Percentiles rank a stretch among this genome's conserved stretches.
Conservation (phyloP, 1,284 basidiomycete genomes). For the Tremellales sp. region DNA sequence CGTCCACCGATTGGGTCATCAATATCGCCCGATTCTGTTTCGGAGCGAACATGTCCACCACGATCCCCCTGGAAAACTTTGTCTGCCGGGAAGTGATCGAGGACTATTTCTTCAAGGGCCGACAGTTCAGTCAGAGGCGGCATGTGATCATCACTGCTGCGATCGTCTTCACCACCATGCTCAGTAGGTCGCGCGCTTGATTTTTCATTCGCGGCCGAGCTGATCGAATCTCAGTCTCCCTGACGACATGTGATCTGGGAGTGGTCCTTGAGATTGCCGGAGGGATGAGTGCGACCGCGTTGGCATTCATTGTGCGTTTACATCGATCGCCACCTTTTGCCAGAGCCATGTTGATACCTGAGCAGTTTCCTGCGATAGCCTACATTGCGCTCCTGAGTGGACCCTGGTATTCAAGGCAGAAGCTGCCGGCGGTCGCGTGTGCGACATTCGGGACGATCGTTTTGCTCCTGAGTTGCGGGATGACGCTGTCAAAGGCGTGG, state of each 20-base stretch:
- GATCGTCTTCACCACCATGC: constrained; percentile 77
- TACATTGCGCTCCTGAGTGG: constrained; percentile 67
- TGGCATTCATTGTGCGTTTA: constrained; percentile 73
- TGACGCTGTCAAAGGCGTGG: constrained; percentile 73
- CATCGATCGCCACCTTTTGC: not conserved
- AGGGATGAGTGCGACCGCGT: constrained; percentile 85
- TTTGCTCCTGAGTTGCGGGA: constrained; percentile 69
- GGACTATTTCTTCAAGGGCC: constrained; percentile 85
- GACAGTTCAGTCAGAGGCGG: constrained; percentile 70
- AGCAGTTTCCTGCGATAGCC: constrained; percentile 73
- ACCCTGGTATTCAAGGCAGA: constrained; percentile 64
- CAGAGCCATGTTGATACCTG: not conserved
- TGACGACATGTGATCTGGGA: constrained; percentile 93
- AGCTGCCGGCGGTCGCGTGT: constrained; percentile 70
- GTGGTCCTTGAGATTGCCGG: constrained; percentile 97
- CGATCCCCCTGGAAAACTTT: constrained; percentile 49
- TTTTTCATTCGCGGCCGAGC: not conserved
- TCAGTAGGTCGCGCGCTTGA: constrained; percentile 56
- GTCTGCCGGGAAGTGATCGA: constrained; percentile 68
- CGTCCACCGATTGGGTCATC: constrained; percentile 71
- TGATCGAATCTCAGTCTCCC: constrained; percentile 59
- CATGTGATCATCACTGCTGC: constrained; percentile 88
- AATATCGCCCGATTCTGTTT: constrained; percentile 94
- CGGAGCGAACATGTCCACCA: constrained; percentile 98
- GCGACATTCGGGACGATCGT: constrained; percentile 71